Evolutionary conservation across 768 basidiomycete species (phyloP).

Genomic region (Cyathus striatus): DNA sequence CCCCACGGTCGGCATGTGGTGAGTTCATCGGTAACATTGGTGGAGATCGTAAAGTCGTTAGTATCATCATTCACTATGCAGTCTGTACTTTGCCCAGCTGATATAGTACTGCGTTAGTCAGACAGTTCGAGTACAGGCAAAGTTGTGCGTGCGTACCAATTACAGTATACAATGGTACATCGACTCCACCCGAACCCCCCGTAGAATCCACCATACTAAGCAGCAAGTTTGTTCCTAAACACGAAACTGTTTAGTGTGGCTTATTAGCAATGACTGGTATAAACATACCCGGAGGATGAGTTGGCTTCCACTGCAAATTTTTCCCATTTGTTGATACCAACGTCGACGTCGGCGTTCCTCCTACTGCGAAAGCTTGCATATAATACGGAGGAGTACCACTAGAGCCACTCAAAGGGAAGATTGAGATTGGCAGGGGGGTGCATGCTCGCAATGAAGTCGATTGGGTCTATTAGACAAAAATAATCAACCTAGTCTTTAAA

Average conservation of each 20-base stretch:
- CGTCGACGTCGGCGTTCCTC: constrained; percentile 26
- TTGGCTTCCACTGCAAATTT: constrained; percentile 30
- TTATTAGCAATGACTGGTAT: background rate
- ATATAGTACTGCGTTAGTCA: constrained; percentile 2
- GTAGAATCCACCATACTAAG: constrained; percentile 30
- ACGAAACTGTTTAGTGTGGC: background rate
- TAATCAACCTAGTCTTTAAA: constrained; percentile 17
- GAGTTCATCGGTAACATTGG: constrained; percentile 28
- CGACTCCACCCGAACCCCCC: constrained; percentile 28
- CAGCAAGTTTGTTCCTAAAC: constrained; percentile 28
- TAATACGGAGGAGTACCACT: constrained; percentile 30
- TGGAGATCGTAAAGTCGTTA: constrained; percentile 25
- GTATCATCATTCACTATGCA: constrained; percentile 18
- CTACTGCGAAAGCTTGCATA: constrained; percentile 34
- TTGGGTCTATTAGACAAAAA: constrained; percentile 1
- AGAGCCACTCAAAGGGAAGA: constrained; percentile 15
- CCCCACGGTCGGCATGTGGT: constrained; percentile 38
- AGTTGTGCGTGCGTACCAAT: constrained; percentile 16
- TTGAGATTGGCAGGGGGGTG: constrained; percentile 15
- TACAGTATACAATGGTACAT: constrained; percentile 21
- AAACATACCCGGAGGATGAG: constrained; percentile 33
- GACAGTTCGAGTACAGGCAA: background rate
- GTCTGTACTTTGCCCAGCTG: constrained; percentile 25
- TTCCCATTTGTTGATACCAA: constrained; percentile 26
- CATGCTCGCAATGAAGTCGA: constrained; percentile 20